phyloP scores from a whole-genome alignment of 1,284 basidiomycete species.

The Malassezia yamatoensis region DNA sequence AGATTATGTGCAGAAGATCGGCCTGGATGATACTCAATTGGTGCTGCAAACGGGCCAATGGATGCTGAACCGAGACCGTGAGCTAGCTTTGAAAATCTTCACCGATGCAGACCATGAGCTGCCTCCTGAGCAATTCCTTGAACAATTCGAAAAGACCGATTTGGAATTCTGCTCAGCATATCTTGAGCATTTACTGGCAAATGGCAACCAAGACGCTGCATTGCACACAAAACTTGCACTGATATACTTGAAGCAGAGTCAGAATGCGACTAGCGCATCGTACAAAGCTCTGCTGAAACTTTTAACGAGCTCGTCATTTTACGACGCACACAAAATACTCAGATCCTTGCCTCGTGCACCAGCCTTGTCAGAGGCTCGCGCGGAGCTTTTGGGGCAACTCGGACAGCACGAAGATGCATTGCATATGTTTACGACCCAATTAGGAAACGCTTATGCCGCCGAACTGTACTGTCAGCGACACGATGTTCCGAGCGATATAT shows the following conservation, averaged over 20 bases:
- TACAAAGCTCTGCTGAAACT: constrained; percentile 57
- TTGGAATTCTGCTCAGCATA: constrained; percentile 59
- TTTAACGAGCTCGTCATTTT: constrained; percentile 62
- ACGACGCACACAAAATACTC: constrained; percentile 69
- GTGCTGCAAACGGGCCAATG: constrained; percentile 57
- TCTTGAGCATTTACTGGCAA: constrained; percentile 75
- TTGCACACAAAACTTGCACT: constrained; percentile 83
- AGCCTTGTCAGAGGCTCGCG: constrained; percentile 60
- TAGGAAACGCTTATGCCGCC: constrained; percentile 70
- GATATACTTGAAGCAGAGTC: constrained; percentile 59
- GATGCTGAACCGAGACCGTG: constrained; percentile 66
- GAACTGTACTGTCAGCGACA: constrained; percentile 55
- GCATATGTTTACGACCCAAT: constrained; percentile 76
- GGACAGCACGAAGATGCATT: constrained; percentile 86
- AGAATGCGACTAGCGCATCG: not conserved
- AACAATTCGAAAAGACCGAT: constrained; percentile 61
- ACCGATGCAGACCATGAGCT: constrained; percentile 65
- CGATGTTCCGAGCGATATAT: constrained; percentile 52
- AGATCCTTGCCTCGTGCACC: constrained; percentile 53
- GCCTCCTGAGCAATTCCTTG: constrained; percentile 29
- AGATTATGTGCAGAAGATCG: constrained; percentile 79
- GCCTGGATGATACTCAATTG: constrained; percentile 31
- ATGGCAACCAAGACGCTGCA: constrained; percentile 59
- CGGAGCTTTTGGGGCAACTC: constrained; percentile 75
- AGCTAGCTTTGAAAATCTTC: constrained; percentile 80